A percentile compares a stretch with the other conserved stretches of the same genome.
Evolutionary conservation across 345 rosid genomes (phyloP).

Genomic region (Rhizophora apiculata): DNA sequence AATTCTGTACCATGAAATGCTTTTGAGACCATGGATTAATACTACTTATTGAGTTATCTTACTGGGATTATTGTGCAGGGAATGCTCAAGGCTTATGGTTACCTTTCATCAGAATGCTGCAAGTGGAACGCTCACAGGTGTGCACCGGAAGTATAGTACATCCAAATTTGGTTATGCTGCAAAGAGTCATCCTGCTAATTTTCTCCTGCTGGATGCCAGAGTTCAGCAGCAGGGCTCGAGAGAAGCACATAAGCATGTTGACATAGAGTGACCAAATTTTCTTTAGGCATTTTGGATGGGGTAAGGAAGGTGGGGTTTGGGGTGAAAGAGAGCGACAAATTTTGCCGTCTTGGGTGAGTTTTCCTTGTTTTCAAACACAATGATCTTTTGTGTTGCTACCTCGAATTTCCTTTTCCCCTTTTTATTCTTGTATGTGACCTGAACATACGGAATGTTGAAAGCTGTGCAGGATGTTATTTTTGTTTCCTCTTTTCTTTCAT

Average conservation of each 20-base stretch:
- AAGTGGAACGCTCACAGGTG: constrained; percentile 77
- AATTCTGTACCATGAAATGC: not conserved
- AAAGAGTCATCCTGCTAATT: constrained; percentile 56
- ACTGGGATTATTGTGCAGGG: constrained; percentile 36
- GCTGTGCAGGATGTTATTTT: constrained; percentile 2
- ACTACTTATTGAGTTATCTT: not conserved
- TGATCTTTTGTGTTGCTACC: not conserved
- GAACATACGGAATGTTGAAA: not conserved
- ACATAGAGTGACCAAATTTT: constrained; percentile 9
- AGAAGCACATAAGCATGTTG: not conserved
- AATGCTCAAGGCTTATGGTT: constrained; percentile 80
- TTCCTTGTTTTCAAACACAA: not conserved
- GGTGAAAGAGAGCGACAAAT: constrained; percentile 37
- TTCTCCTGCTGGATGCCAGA: constrained; percentile 43
- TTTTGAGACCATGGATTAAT: not conserved
- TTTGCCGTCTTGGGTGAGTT: constrained; percentile 35
- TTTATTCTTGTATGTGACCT: constrained; percentile 7
- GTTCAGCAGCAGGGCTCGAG: constrained; percentile 8
- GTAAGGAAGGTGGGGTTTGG: constrained; percentile 2
- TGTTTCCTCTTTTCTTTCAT: not conserved
- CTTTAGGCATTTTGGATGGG: not conserved
- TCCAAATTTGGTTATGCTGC: constrained; percentile 76
- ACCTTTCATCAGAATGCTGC: constrained; percentile 71
- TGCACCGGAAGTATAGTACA: constrained; percentile 72
- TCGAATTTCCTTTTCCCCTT: not conserved